phyloP scores from a whole-genome alignment of 169 alveolate species.

The Plasmodium chabaudi region DNA sequence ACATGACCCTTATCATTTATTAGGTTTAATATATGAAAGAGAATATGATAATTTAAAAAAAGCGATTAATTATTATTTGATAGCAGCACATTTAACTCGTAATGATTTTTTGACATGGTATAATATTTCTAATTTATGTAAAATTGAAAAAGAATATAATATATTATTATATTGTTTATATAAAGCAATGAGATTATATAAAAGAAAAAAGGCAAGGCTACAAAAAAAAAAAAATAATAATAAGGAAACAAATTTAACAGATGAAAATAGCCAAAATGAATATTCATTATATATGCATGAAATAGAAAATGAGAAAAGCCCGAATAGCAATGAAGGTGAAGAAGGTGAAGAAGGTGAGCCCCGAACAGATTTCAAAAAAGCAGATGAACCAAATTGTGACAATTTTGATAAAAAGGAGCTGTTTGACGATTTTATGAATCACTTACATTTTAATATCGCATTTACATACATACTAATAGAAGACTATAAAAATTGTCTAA shows the following conservation, averaged over 20 bases:
- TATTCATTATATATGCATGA: background rate
- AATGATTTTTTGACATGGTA: constrained; percentile 89
- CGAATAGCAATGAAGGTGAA: background rate
- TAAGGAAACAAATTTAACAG: background rate
- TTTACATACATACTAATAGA: constrained; percentile 62
- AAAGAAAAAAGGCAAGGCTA: constrained; percentile 8
- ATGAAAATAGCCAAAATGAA: background rate
- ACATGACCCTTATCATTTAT: constrained; percentile 92
- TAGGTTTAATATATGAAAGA: constrained; percentile 91
- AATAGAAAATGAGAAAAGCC: background rate
- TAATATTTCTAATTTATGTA: constrained; percentile 87
- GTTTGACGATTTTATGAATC: constrained; percentile 51
- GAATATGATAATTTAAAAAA: constrained; percentile 87
- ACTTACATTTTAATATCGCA: constrained; percentile 61
- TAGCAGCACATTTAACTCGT: constrained; percentile 91
- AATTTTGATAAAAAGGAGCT: background rate
- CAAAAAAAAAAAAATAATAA: background rate
- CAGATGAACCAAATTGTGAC: background rate
- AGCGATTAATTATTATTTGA: constrained; percentile 89
- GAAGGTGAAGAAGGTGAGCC: background rate
- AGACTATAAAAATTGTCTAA: constrained; percentile 63
- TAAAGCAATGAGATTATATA: constrained; percentile 51
- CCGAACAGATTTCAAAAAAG: background rate
- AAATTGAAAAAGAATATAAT: constrained; percentile 48
- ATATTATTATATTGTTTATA: constrained; percentile 44